phyloP scores from a whole-genome alignment of 371 early-diverging fungal species.

The Saksenaea vasiformis region DNA sequence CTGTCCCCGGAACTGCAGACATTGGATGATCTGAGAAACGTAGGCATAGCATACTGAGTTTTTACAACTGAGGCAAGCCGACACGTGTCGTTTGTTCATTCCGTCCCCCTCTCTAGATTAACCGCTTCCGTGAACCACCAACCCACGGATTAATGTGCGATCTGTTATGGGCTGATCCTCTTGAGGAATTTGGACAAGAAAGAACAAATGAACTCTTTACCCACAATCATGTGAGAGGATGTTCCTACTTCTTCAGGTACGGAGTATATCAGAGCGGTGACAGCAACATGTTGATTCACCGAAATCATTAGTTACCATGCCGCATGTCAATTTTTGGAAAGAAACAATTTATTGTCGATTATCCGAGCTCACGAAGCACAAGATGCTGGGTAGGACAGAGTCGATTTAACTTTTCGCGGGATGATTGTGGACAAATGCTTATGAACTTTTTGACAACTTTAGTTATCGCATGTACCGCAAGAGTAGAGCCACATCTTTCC shows the following conservation, averaged over 20 bases:
- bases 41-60: conserved; percentile 22
- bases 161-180: conserved; percentile 98
- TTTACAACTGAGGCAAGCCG: conserved; percentile 2
- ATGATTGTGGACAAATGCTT: conserved; percentile 11
- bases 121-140: conserved; percentile 95
- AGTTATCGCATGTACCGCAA: conserved; percentile 93
- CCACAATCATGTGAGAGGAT: conserved; percentile 92
- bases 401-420: background rate
- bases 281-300: background rate
- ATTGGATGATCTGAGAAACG: conserved; percentile 80
- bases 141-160: conserved; percentile 97
- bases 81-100: background rate
- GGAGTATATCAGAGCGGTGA: too few relatives aligned
- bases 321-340: conserved; percentile 89
- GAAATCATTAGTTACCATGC: conserved; percentile 75
- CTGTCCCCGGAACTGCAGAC: conserved; percentile 93
- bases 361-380: conserved; percentile 99
- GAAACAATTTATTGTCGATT: conserved; percentile 90
- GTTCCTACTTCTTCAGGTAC: conserved; percentile 90
- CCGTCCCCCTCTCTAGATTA: conserved; percentile 60
- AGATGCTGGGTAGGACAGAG: conserved; percentile 80
- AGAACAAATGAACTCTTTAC: conserved; percentile 77
- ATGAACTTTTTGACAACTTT: background rate
- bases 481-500: conserved; percentile 91
- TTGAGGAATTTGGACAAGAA: conserved; percentile 95